phyloP scores from a whole-genome alignment of 2,329 filamentous ascomycete species.

The Arthrinium puccinioides region DNA sequence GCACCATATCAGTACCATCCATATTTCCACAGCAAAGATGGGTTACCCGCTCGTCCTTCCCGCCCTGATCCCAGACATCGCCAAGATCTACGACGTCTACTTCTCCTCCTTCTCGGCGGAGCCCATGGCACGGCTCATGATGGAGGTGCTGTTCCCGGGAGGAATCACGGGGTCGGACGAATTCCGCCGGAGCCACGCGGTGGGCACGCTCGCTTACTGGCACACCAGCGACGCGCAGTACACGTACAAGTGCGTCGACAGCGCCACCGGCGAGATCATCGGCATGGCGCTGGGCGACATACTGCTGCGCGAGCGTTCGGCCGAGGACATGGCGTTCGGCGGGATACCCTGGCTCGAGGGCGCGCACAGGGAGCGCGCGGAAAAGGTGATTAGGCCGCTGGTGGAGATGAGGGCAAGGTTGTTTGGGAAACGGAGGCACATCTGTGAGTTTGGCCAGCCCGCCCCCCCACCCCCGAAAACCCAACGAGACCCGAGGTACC shows the following conservation, averaged over 20 bases:
- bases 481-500: no score
- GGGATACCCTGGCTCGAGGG: constrained; percentile 39
- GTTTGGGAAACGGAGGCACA: no score
- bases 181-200: constrained; percentile 35
- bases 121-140: background rate
- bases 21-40: no score
- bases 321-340: constrained; percentile 34
- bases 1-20: no score
- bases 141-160: constrained; percentile 2
- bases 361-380: constrained; percentile 33
- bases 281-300: constrained; percentile 40
- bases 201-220: constrained; percentile 31
- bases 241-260: constrained; percentile 40
- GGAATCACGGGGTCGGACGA: constrained; percentile 19
- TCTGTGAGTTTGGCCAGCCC: no score
- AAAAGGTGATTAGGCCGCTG: constrained; percentile 31
- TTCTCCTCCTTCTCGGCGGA: constrained; percentile 3
- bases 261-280: constrained; percentile 31
- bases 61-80: no score
- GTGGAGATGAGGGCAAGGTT: constrained; percentile 33
- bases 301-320: constrained; percentile 27
- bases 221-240: constrained; percentile 32
- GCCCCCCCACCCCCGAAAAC: no score
- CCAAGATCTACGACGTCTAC: no score
- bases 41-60: no score